A percentile compares a stretch with the other conserved stretches of the same genome.
These are phyloP conservation scores for Trichoderma sp. DNA, from an alignment of 2,329 filamentous ascomycete genomes.

Conservation along the genomic window DNA sequence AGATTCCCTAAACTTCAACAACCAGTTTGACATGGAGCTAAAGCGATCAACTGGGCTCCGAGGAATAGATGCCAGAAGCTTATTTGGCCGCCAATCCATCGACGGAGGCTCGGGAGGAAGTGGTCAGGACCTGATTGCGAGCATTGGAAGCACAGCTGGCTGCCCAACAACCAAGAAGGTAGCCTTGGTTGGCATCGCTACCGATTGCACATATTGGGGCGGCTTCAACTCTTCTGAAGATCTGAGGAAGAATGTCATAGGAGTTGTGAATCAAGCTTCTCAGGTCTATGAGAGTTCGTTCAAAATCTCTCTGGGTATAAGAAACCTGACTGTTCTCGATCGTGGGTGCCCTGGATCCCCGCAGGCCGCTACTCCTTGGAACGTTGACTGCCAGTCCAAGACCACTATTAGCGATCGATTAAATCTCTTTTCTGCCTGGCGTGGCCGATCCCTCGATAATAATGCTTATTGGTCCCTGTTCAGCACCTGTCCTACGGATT, in stretches of 20 bases:
- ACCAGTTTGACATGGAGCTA: constrained; percentile 68
- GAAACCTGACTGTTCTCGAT: constrained; percentile 80
- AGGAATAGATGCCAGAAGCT: constrained; percentile 62
- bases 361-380: constrained; percentile 76
- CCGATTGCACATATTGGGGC: constrained; percentile 85
- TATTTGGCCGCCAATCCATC: constrained; percentile 78
- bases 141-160: constrained; percentile 80
- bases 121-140: constrained; percentile 71
- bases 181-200: constrained; percentile 87
- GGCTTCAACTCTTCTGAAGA: constrained; percentile 67
- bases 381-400: constrained; percentile 69
- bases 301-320: constrained; percentile 90
- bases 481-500: constrained; percentile 77
- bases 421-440: constrained; percentile 87
- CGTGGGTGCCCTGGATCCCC: constrained; percentile 72
- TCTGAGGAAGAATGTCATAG: constrained; percentile 75
- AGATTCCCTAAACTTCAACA: constrained; percentile 80
- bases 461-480: constrained; percentile 95
- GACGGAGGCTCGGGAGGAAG: constrained; percentile 71
- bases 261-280: constrained; percentile 83
- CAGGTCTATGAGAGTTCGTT: constrained; percentile 87
- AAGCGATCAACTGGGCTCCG: constrained; percentile 58
- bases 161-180: constrained; percentile 91
- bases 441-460: constrained; percentile 72
- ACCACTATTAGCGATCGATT: constrained; percentile 75